phyloP scores from a whole-genome alignment of 352 stramenopile genomes.

The Phytopythium litorale region DNA sequence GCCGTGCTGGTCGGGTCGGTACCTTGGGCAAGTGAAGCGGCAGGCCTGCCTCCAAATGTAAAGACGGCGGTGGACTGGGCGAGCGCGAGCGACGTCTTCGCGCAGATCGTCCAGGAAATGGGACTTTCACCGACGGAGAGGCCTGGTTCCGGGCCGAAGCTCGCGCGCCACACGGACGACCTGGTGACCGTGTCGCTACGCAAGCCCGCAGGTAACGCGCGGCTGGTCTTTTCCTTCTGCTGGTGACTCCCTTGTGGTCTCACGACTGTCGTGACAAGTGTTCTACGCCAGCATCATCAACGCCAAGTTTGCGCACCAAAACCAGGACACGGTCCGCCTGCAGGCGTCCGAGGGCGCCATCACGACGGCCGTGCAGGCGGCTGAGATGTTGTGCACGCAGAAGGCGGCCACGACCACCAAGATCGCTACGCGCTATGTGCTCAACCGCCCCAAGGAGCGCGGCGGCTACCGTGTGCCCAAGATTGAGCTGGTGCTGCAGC shows the following conservation, averaged over 20 bases:
- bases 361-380: constrained; percentile 65
- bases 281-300: constrained; percentile 83
- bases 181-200: constrained; percentile 64
- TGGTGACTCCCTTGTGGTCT: neutral
- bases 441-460: constrained; percentile 46
- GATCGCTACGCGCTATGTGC: constrained; percentile 66
- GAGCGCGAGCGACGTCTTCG: constrained; percentile 24
- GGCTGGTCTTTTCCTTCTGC: neutral
- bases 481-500: constrained; percentile 62
- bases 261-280: constrained; percentile 23
- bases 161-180: constrained; percentile 66
- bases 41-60: constrained; percentile 9
- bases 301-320: constrained; percentile 73
- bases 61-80: constrained; percentile 30
- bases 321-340: constrained; percentile 56
- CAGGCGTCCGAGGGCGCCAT: constrained; percentile 68
- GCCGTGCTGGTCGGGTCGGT: constrained; percentile 44
- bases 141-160: constrained; percentile 43
- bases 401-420: constrained; percentile 50
- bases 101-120: constrained; percentile 41
- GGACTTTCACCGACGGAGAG: constrained; percentile 40
- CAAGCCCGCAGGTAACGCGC: constrained; percentile 53
- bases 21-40: constrained; percentile 31
- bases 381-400: constrained; percentile 67
- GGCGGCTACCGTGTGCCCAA: constrained; percentile 65